Evolutionary conservation across 805 yeast species (phyloP).

Genomic region (Candida parachauliodes): DNA sequence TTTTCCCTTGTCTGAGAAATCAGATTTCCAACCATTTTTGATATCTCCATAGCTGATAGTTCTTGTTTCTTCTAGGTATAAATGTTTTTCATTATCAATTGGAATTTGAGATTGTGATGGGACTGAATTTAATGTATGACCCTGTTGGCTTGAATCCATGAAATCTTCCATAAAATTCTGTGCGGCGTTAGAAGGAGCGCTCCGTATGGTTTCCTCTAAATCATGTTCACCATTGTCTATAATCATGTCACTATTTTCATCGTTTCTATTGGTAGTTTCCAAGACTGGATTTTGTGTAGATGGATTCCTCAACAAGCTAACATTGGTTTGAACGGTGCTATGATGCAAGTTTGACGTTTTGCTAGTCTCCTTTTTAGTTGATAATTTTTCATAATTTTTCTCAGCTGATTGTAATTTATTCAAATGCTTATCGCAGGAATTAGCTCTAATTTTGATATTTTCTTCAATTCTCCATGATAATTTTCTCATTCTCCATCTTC

Average conservation of each 20-base stretch:
- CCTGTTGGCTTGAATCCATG: conserved; percentile 5
- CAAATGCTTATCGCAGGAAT: conserved; percentile 57
- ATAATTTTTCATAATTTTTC: conserved; percentile 26
- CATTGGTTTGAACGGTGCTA: conserved; percentile 26
- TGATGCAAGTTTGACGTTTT: conserved; percentile 21
- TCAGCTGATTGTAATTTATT: conserved; percentile 45
- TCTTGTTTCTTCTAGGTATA: conserved; percentile 70
- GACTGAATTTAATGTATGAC: neutral
- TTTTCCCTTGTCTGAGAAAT: conserved; percentile 71
- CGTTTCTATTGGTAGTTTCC: conserved; percentile 8
- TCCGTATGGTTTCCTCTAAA: conserved; percentile 15
- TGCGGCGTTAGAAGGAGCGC: conserved; percentile 20
- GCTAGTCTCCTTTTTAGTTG: conserved; percentile 7
- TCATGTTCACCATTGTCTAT: conserved; percentile 12
- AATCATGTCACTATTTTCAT: conserved; percentile 2
- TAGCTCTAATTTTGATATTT: conserved; percentile 56
- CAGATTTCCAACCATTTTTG: conserved; percentile 94
- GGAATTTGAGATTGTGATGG: conserved; percentile 3
- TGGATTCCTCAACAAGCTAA: conserved; percentile 10
- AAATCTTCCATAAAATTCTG: conserved; percentile 28
- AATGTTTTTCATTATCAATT: conserved; percentile 17
- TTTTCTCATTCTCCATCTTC: conserved; percentile 91
- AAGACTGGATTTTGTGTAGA: neutral
- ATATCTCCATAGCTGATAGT: conserved; percentile 76
- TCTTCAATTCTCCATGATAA: conserved; percentile 89